phyloP scores from a whole-genome alignment of 2,329 filamentous ascomycete species.

The Colletotrichum incanum region DNA sequence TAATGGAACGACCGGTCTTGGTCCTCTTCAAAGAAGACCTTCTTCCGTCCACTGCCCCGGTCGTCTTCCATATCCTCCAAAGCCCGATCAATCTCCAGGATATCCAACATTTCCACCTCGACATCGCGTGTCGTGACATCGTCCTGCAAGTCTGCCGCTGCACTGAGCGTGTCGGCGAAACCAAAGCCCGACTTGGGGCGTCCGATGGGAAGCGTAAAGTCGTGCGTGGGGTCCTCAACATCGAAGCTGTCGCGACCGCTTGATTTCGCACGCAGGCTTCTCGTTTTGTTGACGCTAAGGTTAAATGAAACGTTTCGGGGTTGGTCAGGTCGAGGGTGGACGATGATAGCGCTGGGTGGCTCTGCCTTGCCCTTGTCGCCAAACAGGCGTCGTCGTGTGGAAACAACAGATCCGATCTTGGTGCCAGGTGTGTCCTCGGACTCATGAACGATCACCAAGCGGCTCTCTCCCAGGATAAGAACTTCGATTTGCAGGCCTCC shows the following conservation, averaged over 20 bases:
- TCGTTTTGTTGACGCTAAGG: conserved; percentile 61
- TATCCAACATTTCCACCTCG: conserved; percentile 75
- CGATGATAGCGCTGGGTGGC: conserved; percentile 68
- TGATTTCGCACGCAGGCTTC: conserved; percentile 36
- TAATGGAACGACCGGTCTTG: conserved; percentile 10
- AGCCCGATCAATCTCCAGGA: conserved; percentile 76
- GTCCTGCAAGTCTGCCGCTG: conserved; percentile 67
- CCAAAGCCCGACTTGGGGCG: conserved; percentile 60
- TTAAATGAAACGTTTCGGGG: conserved; percentile 63
- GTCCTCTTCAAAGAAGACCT: conserved; percentile 66
- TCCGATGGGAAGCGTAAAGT: conserved; percentile 46
- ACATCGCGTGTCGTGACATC: conserved; percentile 68
- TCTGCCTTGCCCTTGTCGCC: conserved; percentile 54
- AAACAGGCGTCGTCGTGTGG: conserved; percentile 49
- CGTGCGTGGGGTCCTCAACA: conserved; percentile 44
- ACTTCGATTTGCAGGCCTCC: conserved; percentile 67
- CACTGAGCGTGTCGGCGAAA: conserved; percentile 67
- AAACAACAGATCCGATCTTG: conserved; percentile 56
- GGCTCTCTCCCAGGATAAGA: conserved; percentile 69
- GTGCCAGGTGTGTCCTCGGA: conserved; percentile 64
- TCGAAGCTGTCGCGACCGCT: conserved; percentile 26
- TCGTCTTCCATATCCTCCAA: conserved; percentile 69
- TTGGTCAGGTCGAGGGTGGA: conserved; percentile 63
- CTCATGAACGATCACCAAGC: conserved; percentile 69
- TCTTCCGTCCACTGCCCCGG: conserved; percentile 64